These are phyloP conservation scores for Aspergillus glaucus DNA, from an alignment of 2,329 filamentous ascomycete genomes.

Conservation along the genomic window DNA sequence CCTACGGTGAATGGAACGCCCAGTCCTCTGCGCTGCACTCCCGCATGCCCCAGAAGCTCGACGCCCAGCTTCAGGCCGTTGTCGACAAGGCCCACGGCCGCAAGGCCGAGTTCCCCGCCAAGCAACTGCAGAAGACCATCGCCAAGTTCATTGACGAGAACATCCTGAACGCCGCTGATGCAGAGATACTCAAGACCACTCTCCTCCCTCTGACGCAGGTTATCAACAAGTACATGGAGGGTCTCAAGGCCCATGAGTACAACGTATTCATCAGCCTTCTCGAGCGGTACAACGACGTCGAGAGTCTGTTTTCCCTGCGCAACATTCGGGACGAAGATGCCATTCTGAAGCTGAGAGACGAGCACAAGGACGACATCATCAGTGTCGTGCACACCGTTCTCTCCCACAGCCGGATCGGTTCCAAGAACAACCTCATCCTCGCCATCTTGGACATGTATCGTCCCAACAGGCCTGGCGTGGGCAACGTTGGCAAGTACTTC, in stretches of 20 bases:
- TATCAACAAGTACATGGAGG: constrained; percentile 74
- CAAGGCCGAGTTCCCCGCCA: constrained; percentile 83
- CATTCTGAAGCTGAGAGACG: constrained; percentile 85
- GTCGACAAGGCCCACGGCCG: constrained; percentile 76
- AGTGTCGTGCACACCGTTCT: constrained; percentile 84
- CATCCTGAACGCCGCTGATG: constrained; percentile 61
- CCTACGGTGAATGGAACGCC: constrained; percentile 93
- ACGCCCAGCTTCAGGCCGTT: constrained; percentile 71
- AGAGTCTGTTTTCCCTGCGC: constrained; percentile 79
- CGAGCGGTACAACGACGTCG: constrained; percentile 72
- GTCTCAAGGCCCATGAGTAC: constrained; percentile 86
- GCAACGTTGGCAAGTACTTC: constrained; percentile 83
- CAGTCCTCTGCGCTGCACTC: constrained; percentile 96
- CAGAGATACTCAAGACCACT: constrained; percentile 63
- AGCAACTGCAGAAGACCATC: constrained; percentile 76
- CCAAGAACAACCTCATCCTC: constrained; percentile 89
- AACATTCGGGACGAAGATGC: constrained; percentile 87
- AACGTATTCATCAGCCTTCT: constrained; percentile 73
- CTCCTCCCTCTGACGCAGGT: constrained; percentile 72
- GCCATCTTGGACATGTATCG: constrained; percentile 91
- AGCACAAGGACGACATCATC: constrained; percentile 86
- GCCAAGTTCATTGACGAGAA: constrained; percentile 85
- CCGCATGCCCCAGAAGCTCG: constrained; percentile 92
- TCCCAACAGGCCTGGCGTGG: constrained; percentile 85
- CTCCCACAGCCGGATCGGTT: constrained; percentile 83